A percentile compares a stretch with the other conserved stretches of the same genome.
These are phyloP conservation scores for Teunomyces panamensis DNA, from an alignment of 805 yeast species.

Conservation along the genomic window DNA sequence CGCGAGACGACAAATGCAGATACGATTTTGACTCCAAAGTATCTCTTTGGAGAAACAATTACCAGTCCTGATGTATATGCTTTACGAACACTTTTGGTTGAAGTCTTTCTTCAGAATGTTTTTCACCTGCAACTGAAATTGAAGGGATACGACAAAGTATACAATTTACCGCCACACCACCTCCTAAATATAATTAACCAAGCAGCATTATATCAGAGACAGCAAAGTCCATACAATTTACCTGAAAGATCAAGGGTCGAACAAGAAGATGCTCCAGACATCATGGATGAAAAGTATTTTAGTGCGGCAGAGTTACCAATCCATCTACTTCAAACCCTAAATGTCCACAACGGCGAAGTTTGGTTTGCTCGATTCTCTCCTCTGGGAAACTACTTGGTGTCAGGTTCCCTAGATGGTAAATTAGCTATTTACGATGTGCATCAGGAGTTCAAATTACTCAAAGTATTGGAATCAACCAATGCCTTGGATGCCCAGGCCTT, in stretches of 20 bases:
- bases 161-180: slow-evolving; percentile 19
- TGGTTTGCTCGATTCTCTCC: slow-evolving; percentile 83
- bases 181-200: slow-evolving; percentile 22
- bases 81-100: slow-evolving; percentile 7
- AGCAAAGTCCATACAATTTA: slow-evolving; percentile 24
- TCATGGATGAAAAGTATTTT: slow-evolving; percentile 6
- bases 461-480: slow-evolving; percentile 24
- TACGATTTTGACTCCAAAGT: neutral
- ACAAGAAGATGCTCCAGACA: neutral
- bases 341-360: slow-evolving; percentile 64
- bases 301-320: slow-evolving; percentile 41
- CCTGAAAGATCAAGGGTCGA: slow-evolving; percentile 21
- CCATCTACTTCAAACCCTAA: slow-evolving; percentile 42
- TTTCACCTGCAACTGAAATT: slow-evolving; percentile 3
- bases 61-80: neutral
- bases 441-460: slow-evolving; percentile 34
- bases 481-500: slow-evolving; percentile 25
- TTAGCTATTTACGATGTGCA: slow-evolving; percentile 64
- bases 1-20: neutral
- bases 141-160: slow-evolving; percentile 6
- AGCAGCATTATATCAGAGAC: slow-evolving; percentile 19
- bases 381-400: slow-evolving; percentile 70
- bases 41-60: neutral
- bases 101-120: slow-evolving; percentile 5
- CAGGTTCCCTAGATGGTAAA: slow-evolving; percentile 67